Evolutionary conservation across 805 yeast genomes (phyloP), one percentile per base, ranked within the genome.

Genomic region (Saturnispora gosingensis): DNA sequence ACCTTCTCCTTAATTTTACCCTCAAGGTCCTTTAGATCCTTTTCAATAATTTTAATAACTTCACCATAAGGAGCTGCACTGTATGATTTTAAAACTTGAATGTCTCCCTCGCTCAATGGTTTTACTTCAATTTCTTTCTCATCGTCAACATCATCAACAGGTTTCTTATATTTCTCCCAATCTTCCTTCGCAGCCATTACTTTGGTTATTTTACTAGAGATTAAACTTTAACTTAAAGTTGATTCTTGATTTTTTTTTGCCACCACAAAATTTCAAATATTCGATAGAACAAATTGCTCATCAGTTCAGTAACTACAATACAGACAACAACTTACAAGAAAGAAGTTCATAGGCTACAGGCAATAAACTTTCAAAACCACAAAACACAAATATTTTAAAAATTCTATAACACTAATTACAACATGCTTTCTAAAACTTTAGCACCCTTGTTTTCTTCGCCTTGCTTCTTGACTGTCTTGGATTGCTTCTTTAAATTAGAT

Each of bases 1-100:
- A 90, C 86, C 67, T 88, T 91, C 66, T 91, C 97, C 66, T 91
- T 91, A 62, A 95, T 95, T 58, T 89, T 80, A 22, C 79, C 75
- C 66, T 91, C 97, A 54, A 93, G 77, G 38, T 78, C 83, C 63
- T 85, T 85, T 61, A 95, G 76, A 69, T 93, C 99, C 61, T 82
- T 80, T 64, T 91, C 98, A 51, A 88, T 83, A 55, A 75, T 76
- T 67, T 90, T 91, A 63, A 93, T 79, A 54, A 82, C 75, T 45
- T 78, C 72, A 52, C 90, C 93, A 69, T 95, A 93, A 32, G 99
- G 98, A 2, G 98, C 99, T 27, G 95, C 93, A 48, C 98, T 98
- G 64, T 93, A 93, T 6, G 97, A 88, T 71, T 93, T 91, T 61
- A 93, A 76, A 45, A 93, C 98, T 70, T 91, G 97, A 66, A 95